Evolutionary conservation across 768 basidiomycete species (phyloP), one percentile per base, ranked within the genome.

Genomic region (Amylocystis lapponica): DNA sequence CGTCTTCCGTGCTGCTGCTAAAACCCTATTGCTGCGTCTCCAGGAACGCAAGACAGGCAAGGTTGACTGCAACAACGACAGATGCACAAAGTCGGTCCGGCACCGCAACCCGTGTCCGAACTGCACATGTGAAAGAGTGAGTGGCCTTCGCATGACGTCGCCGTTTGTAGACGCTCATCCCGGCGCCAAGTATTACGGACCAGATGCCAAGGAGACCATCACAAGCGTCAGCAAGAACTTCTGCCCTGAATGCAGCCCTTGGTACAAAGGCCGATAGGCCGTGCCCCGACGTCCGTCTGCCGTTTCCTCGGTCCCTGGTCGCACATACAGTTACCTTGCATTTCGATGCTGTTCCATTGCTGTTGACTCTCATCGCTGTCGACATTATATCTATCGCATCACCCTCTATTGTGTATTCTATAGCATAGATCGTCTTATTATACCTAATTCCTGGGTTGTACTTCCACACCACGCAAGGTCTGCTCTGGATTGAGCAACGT

Each of bases 181-280:
- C n/a, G n/a, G n/a, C n/a, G n/a, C n/a, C n/a, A n/a, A 86, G 86
- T 86, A 81, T 57, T 70, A 72, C 52, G 84, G 83, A 17, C 86
- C 87, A 1, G 86, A 89, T 53, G 64, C 64, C 32, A 72, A 70
- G 41, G 84, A 90, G 60, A 78, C 67, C 3, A 69, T 85, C 46
- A 76, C 75, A 0, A 54, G 62, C 19, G 61, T 63, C 36, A 79
- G 73, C 2, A 57, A 64, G 43, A 76, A 75, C 1, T 66, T 62
- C 40, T 66, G 65, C 50, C 46, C 53, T 33, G 48, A 56, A 32
- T 66, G 65, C 48, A 50, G 51, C 39, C 55, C 60, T 32, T 60
- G 53, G 55, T 66, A 44, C 50, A 43, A 39, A 31, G 31, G 35
- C 44, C 52, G 52, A 37, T 26, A 27, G 40, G 39, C 43, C 27